Evolutionary conservation across 768 basidiomycete genomes (phyloP), one percentile per base, ranked within the genome.

Genomic region (Strobilomyces echinocephalus): DNA sequence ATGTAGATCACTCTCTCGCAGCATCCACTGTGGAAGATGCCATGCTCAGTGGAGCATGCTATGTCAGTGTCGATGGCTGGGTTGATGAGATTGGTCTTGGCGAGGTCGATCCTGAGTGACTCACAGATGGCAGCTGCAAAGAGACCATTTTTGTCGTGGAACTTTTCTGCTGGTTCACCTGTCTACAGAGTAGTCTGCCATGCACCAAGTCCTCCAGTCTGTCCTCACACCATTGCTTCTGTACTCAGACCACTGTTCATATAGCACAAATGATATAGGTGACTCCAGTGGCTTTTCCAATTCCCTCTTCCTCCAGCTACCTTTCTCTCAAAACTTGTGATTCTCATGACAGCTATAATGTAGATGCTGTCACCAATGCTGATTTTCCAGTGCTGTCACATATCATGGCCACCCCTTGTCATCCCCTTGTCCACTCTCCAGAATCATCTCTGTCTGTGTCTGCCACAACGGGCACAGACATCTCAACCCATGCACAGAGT

Each of bases 151-250:
- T 79, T 54, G 70, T 91, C 10, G 87, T 77, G 0, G 76, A 84
- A 63, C 70, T 88, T 3, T 73, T 90, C 11, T 87, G 85, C 63
- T 87, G 84, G 84, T 75, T 89, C 20, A 85, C 80, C 0, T 70
- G 73, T 51, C 71, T 72, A 52, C 67, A 64, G 39, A 77, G 79
- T 1, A 63, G 74, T 12, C 39, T 69, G 15, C 60, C 62, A 1
- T 62, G 52, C 5, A 47, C 53, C 16, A 60, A 12, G 14, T 53
- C 57, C 0, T 50, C 60, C 0, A 39, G 42, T 3, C 45, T 52
- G 0, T 18, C 47, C 5, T 48, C 53, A 5, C 62, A 40, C 14
- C 21, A 30, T 1, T 59, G 55, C 11, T 66, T 61, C 26, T 66
- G 15, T 62, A 65, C 20, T 58, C 50, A 4, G 55, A 52, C 43